Conservation (phyloP, 306 rosid genomes). For the Fragaria nilgerrensis region DNA sequence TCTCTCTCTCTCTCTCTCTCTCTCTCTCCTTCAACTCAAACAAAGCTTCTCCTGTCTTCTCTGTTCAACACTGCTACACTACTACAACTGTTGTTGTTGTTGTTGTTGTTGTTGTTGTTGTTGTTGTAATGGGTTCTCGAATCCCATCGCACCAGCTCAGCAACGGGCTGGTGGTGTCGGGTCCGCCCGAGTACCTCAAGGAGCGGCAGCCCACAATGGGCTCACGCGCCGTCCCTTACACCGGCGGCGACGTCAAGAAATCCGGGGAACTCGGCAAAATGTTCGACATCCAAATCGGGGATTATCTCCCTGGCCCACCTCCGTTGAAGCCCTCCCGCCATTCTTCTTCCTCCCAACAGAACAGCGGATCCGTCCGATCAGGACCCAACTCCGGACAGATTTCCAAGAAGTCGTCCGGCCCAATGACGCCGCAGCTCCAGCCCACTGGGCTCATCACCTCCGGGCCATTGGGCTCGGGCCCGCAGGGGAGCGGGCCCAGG, state of each 20-base stretch:
- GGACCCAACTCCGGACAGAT: constrained; percentile 70
- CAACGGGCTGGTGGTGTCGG: constrained; percentile 86
- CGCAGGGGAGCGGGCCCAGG: constrained; percentile 58
- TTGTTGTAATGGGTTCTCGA: constrained; percentile 60
- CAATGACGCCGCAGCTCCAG: constrained; percentile 46
- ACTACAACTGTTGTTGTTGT: not conserved
- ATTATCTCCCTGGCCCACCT: constrained; percentile 31
- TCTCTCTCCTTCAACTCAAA: not conserved
- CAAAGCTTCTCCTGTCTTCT: not conserved
- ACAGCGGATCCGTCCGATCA: constrained; percentile 76
- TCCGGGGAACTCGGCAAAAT: constrained; percentile 92
- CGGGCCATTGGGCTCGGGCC: constrained; percentile 79
- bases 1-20: not conserved
- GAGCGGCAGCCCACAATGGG: constrained; percentile 83
- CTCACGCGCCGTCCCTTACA: constrained; percentile 82
- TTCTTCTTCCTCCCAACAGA: constrained; percentile 69
- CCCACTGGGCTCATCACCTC: constrained; percentile 65
- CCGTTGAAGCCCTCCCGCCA: constrained; percentile 47
- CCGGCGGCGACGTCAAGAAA: constrained; percentile 93
- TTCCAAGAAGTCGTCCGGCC: constrained; percentile 32
- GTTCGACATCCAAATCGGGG: constrained; percentile 66
- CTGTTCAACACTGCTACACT: not conserved
- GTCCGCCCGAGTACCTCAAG: constrained; percentile 77
- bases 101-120: too few relatives aligned
- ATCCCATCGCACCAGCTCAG: constrained; percentile 92